Evolutionary conservation across 1,139 yeast genomes (phyloP).

Genomic region (Debaryomyces sp.): DNA sequence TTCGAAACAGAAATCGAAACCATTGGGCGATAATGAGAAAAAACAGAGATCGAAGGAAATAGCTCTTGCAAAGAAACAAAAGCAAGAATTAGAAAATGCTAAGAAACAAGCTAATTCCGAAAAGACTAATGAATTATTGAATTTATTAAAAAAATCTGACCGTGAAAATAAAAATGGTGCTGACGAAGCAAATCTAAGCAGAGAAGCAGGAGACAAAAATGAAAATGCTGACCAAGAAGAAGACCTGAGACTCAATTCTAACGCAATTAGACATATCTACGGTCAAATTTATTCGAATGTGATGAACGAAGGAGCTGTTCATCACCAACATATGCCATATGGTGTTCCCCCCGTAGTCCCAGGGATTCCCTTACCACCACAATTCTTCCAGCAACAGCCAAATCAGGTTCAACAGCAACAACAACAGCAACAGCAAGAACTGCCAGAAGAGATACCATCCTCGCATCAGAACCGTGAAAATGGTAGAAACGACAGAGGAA

Average conservation of each 20-base stretch:
- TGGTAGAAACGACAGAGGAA: constrained; percentile 25
- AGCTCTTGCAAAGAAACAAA: constrained; percentile 24
- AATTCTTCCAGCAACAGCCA: constrained; percentile 27
- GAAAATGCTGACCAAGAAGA: constrained; percentile 17
- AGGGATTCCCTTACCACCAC: constrained; percentile 35
- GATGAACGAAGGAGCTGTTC: constrained; percentile 41
- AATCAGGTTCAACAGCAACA: constrained; percentile 9
- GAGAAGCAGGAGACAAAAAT: neutral
- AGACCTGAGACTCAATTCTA: constrained; percentile 29
- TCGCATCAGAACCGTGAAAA: constrained; percentile 12
- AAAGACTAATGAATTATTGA: constrained; percentile 37
- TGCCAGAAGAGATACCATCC: neutral
- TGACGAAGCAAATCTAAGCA: constrained; percentile 13
- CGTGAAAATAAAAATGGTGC: constrained; percentile 16
- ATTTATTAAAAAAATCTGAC: constrained; percentile 34
- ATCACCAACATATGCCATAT: constrained; percentile 26
- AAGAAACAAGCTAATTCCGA: constrained; percentile 10
- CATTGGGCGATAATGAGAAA: constrained; percentile 27
- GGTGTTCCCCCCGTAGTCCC: constrained; percentile 20
- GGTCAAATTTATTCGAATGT: constrained; percentile 51
- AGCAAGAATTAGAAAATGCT: constrained; percentile 13
- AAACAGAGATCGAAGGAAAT: constrained; percentile 20
- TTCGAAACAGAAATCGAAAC: constrained; percentile 46
- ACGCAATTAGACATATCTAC: constrained; percentile 51
- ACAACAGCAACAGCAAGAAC: constrained; percentile 13